Base-by-base conservation (phyloP, 768 basidiomycete species). In the Leccinum pellstonianum region DNA sequence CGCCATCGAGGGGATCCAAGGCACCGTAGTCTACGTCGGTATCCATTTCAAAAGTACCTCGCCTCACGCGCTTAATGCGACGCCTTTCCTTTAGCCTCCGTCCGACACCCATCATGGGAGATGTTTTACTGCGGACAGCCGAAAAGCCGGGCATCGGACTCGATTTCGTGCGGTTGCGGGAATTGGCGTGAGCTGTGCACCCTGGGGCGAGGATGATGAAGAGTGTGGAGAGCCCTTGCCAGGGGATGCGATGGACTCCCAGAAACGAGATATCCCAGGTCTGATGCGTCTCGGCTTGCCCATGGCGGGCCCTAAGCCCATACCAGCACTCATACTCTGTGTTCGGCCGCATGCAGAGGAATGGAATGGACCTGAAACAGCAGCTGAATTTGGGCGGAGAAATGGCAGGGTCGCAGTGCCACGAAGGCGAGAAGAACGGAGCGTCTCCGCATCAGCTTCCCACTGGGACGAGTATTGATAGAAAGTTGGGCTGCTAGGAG, bases 1-100 rank as follows among this genome's bases (percentile, higher is more conserved):
- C 92, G n/a, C 88, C 88, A 62, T 90, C 88, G 48, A 94, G 80
- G 0, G 92, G 91, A 21, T 80, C 80, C 35, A 88, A 73, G 55
- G 84, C 81, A 15, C 80, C 77, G 62, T 85, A 89, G 66, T 86
- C 81, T 64, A 75, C 64, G 53, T 71, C 71, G 5, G 59, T 62
- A 41, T 65, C 64, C 2, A 62, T 60, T 4, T 67, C 68, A n/a
- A 66, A 54, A 61, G 62, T 31, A 58, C 66, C 64, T n/a, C 68
- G 74, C 23, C 69, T 70, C 43, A 73, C 76, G 38, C 73, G 73
- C 65, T 77, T 81, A 62, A 58, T 68, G 51, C 70, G 71, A 27
- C 71, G 66, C 51, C 19, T 73, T 54, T 71, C 71, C 56, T 68
- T 72, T 5, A 72, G 41, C 66, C 73, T 59, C 60, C 71, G 54